Evolutionary conservation across 2,329 filamentous ascomycete genomes (phyloP), one percentile per base, ranked within the genome.

Genomic region (Alternaria gansuensis): DNA sequence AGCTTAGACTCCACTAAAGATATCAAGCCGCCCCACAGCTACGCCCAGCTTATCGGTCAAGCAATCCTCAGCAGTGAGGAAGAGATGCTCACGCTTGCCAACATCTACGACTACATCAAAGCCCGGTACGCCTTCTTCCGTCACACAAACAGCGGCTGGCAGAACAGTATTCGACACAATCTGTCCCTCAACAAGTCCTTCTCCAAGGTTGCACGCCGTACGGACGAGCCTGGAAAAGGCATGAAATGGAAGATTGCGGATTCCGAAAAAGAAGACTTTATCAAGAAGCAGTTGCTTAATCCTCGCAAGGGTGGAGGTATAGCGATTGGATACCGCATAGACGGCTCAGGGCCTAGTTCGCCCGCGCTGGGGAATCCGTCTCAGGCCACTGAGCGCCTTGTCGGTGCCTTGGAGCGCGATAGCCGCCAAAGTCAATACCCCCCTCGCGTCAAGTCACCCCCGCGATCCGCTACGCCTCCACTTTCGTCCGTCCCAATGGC

Each of bases 171-270:
- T 66, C 89, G 95, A 11, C 95, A 99, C 76, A 99, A 99, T 69
- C 79, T 99, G 13, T 98, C 95, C 1, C 80, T 99, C 40, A 98
- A 96, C 77, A 97, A 97, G 75, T 88, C 90, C 0, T 99, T 99
- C 72, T 89, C 93, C 69, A 99, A 99, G 77, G 90, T 97, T 8
- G 91, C 95, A 3, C 89, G 95, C 45, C 89, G 91, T 14, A 97
- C 93, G 0, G 92, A 98, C 68, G 95, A 99, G 75, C 95, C 95
- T 23, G 95, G 95, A 11, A 99, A 99, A 77, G 95, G 95, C 28
- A 98, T 97, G 93, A 98, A 98, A 76, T 99, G 95, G 95, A 92
- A 94, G 78, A 93, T 99, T 72, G 88, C 92, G 4, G 85, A 91
- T 1, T 91, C 96, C 63, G 86, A 89, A 65, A 88, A 90, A 48